Evolutionary conservation across 2,329 filamentous ascomycete genomes (phyloP).

Genomic region (Magnaporthiopsis rhizophila): DNA sequence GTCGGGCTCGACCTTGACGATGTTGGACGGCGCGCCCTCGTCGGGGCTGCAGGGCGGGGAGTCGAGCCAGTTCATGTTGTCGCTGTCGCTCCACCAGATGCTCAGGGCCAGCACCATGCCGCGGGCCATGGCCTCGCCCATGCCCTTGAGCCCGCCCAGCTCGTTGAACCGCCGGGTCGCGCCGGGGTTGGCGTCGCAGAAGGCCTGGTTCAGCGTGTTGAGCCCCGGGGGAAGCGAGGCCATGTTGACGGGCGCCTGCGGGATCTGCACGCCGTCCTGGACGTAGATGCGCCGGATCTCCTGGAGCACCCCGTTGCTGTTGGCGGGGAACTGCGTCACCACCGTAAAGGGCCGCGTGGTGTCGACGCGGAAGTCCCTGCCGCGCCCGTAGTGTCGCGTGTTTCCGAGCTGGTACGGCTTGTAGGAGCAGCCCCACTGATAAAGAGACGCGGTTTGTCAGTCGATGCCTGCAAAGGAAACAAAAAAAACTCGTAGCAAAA

Average conservation of each 20-base stretch:
- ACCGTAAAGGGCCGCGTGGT: constrained; percentile 31
- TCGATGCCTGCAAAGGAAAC: too few species aligned
- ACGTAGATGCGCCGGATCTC: constrained; percentile 42
- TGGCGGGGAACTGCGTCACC: constrained; percentile 35
- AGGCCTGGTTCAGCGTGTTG: constrained; percentile 25
- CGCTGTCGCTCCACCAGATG: constrained; percentile 39
- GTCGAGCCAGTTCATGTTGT: constrained; percentile 45
- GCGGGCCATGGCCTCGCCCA: constrained; percentile 36
- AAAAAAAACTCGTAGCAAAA: too few species aligned
- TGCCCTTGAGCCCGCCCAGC: constrained; percentile 40
- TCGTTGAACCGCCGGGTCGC: constrained; percentile 20
- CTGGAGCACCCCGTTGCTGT: constrained; percentile 25
- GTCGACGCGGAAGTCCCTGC: constrained; percentile 29
- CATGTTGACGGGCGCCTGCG: constrained; percentile 22
- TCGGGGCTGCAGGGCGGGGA: constrained; percentile 40
- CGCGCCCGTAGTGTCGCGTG: neutral
- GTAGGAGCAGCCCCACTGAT: constrained; percentile 22
- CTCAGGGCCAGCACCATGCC: constrained; percentile 38
- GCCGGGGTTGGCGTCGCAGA: constrained; percentile 23
- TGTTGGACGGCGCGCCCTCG: constrained; percentile 36
- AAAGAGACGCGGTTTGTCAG: too few species aligned
- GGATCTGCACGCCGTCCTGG: constrained; percentile 39
- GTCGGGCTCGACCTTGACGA: constrained; percentile 31
- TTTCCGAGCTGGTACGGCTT: neutral
- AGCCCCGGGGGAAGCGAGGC: constrained; percentile 20